These are phyloP conservation scores for Polygonum maritimum DNA, from an alignment of 148 eudicot genomes.

Conservation along the genomic window DNA sequence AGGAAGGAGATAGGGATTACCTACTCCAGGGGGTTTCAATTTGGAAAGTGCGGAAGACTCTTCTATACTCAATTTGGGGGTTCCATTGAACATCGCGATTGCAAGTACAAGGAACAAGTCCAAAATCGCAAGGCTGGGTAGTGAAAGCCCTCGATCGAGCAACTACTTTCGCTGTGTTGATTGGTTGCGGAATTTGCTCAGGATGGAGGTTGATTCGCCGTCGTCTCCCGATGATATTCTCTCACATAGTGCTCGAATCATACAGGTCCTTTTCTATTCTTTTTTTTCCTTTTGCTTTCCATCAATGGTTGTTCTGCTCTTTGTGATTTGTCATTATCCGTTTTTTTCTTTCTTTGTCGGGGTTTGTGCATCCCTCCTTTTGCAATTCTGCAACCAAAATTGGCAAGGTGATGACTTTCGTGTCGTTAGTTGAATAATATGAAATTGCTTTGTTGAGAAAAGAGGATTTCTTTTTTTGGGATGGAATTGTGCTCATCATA, in stretches of 20 bases:
- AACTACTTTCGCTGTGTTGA: constrained; percentile 37
- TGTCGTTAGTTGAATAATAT: neutral
- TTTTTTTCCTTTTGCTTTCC: neutral
- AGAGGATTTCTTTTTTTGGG: neutral
- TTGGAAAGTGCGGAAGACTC: neutral
- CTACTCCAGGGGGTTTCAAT: neutral
- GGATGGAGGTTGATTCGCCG: constrained; percentile 58
- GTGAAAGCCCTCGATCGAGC: constrained; percentile 24
- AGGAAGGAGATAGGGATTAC: too few species aligned
- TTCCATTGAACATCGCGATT: neutral
- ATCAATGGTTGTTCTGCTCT: neutral
- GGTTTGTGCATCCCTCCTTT: neutral
- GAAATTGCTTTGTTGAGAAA: neutral
- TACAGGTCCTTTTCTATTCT: constrained; percentile 29
- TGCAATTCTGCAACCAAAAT: neutral
- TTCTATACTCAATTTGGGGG: neutral
- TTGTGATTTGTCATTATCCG: neutral
- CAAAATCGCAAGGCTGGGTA: constrained; percentile 37
- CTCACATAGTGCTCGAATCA: constrained; percentile 38
- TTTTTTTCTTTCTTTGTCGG: neutral
- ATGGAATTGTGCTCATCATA: neutral
- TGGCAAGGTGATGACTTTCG: neutral
- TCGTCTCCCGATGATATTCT: constrained; percentile 16
- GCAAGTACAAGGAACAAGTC: neutral
- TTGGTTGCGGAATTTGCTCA: constrained; percentile 36